phyloP scores from a whole-genome alignment of 2,329 filamentous ascomycete species.

The Verticillium albo-atrum region DNA sequence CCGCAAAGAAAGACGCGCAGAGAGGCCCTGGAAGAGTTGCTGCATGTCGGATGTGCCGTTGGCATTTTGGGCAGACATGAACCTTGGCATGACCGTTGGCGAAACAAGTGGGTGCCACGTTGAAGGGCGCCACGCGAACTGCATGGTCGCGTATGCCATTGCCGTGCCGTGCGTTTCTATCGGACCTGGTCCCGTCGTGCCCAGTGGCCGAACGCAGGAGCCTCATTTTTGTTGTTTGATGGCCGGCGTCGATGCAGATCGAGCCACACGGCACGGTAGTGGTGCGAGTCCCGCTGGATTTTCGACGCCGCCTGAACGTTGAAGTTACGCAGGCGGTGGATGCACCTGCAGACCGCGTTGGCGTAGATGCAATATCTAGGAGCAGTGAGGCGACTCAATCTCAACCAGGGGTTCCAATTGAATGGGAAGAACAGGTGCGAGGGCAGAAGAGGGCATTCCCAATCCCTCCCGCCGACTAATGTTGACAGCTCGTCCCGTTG shows the following conservation, averaged over 20 bases:
- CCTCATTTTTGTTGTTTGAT: neutral
- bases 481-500: neutral
- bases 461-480: neutral
- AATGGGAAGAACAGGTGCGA: too few relatives aligned
- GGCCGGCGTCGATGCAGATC: neutral
- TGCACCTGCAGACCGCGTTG: neutral
- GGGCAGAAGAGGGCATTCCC: neutral
- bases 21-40: neutral
- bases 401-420: too few relatives aligned
- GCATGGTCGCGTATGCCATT: neutral
- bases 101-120: constrained; percentile 2
- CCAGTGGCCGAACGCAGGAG: neutral
- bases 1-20: neutral
- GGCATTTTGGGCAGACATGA: neutral
- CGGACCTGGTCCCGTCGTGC: neutral
- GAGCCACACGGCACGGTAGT: neutral
- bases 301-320: too few relatives aligned
- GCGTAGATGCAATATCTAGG: neutral
- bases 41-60: neutral
- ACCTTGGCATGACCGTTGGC: neutral
- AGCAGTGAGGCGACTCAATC: too few relatives aligned
- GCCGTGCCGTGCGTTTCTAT: neutral
- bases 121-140: constrained; percentile 5
- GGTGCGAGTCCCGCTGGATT: too few relatives aligned
- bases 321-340: too few relatives aligned